Conservation (phyloP, 2,329 filamentous ascomycete species). For the Epichloe sylvatica region DNA sequence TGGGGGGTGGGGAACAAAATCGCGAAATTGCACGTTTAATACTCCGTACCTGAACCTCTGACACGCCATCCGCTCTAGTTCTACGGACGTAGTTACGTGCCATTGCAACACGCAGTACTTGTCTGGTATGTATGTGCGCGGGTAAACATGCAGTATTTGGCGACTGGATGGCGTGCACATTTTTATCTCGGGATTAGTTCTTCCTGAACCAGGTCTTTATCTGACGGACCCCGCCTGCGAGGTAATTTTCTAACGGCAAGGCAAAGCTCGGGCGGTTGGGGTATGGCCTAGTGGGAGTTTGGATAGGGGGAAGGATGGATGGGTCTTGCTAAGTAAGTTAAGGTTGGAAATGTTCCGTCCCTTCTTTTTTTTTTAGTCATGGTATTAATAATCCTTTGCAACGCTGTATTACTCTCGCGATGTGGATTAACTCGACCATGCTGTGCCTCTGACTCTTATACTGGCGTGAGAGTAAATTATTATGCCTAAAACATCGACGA, state of each 20-base stretch:
- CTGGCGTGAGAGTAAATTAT: no score
- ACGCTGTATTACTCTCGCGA: no score
- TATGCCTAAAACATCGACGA: no score
- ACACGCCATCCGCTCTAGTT: constrained; percentile 1
- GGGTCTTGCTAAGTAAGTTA: not conserved
- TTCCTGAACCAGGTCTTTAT: no score
- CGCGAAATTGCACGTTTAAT: not conserved
- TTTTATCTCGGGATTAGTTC: not conserved
- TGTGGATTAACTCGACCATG: no score
- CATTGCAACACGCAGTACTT: not conserved
- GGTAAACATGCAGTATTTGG: not conserved
- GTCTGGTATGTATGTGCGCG: constrained; percentile 1
- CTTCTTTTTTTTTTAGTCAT: no score
- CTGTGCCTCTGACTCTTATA: no score
- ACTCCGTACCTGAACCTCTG: constrained; percentile 5
- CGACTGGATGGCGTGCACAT: not conserved
- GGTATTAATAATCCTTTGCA: no score
- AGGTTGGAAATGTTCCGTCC: no score
- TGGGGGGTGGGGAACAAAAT: not conserved
- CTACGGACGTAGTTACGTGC: not conserved
- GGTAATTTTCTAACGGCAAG: no score
- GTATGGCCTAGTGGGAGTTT: not conserved
- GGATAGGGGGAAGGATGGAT: not conserved
- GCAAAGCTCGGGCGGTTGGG: not conserved
- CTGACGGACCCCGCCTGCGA: no score